Evolutionary conservation across 192 early-diverging fungal genomes (phyloP), one percentile per base, ranked within the genome.

Genomic region (Podochytrium sp.): DNA sequence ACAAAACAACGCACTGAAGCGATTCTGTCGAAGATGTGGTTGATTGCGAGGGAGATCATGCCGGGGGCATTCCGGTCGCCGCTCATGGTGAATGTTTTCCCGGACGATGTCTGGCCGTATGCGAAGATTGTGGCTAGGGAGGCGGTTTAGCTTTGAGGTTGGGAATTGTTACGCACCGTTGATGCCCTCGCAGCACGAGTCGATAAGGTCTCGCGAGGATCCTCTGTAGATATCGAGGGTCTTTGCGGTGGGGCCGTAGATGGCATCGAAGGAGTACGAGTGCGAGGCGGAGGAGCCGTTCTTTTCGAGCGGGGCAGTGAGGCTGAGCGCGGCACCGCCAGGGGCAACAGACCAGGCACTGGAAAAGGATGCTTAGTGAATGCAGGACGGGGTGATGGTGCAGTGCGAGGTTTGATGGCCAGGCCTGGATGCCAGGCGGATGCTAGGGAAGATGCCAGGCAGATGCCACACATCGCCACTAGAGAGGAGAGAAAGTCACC

Each of bases 21-120:
- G 76, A 86, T 83, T 43, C 74, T 65, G 30, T 76, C 65, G 75
- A 92, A 92, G 61, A 93, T 87, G 64, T 90, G 80, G 2, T 80
- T 76, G 30, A 92, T 87, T 3, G 92, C 87, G 37, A 87, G 83
- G 43, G 82, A 82, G 43, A 92, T 92, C 40, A 93, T 85, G 0
- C 92, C 92, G 7, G 85, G 86, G 61, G 91, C 87, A 29, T 80
- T 71, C 32, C 78, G 68, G 49, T 75, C 79, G 37, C 91, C 92
- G 42, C 87, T 81, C 91, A 92, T 92, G 1, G 79, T 83, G 50
- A 84, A 78, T 0, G 97, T 98, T 76, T 99, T 99, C 51, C 97
- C 97, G 7, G 91, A 93, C 5, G 95, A 92, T 7, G 97, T 99
- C 79, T 98, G 96, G 23, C 97, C 97, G 82, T 99, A 99, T 2